Conservation (phyloP, 768 basidiomycete species). For the Amanita subjunquillea region DNA sequence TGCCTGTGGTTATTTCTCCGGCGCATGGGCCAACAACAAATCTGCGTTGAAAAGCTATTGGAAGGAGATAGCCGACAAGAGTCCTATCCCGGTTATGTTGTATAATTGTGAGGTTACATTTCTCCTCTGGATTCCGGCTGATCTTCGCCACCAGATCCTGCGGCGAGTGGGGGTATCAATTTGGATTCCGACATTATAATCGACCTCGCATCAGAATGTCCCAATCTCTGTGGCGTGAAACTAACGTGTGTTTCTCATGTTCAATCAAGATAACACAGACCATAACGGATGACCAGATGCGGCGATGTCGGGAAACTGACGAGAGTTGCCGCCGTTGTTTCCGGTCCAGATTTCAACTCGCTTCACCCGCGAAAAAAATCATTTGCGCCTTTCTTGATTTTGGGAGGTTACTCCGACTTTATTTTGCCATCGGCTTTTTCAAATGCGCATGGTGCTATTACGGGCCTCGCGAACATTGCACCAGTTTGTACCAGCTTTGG, state of each 20-base stretch:
- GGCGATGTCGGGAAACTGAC: conserved; percentile 90
- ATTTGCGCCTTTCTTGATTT: conserved; percentile 66
- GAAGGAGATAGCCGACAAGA: conserved; percentile 65
- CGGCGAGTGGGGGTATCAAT: conserved; percentile 83
- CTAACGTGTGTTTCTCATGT: conserved; percentile 52
- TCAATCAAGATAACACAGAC: conserved; percentile 1
- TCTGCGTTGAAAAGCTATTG: conserved; percentile 73
- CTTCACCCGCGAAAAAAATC: conserved; percentile 59
- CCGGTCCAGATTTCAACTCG: conserved; percentile 42
- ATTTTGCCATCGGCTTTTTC: conserved; percentile 62
- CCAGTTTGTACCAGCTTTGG: conserved; percentile 37
- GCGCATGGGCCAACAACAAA: conserved; percentile 49
- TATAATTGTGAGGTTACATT: conserved; percentile 63
- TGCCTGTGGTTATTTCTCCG: conserved; percentile 79
- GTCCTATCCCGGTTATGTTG: conserved; percentile 79
- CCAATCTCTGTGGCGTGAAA: conserved; percentile 82
- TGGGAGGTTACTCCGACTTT: conserved; percentile 84
- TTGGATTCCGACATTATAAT: conserved; percentile 82
- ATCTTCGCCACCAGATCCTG: conserved; percentile 49
- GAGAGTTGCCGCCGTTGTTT: conserved; percentile 63
- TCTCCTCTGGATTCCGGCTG: conserved; percentile 8
- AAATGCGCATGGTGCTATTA: conserved; percentile 82
- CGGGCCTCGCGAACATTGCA: conserved; percentile 77
- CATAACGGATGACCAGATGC: conserved; percentile 38
- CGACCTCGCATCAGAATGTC: conserved; percentile 64